These are phyloP conservation scores for Massariosphaeria phaeospora DNA, from an alignment of 495 filamentous ascomycete genomes.

Conservation along the genomic window DNA sequence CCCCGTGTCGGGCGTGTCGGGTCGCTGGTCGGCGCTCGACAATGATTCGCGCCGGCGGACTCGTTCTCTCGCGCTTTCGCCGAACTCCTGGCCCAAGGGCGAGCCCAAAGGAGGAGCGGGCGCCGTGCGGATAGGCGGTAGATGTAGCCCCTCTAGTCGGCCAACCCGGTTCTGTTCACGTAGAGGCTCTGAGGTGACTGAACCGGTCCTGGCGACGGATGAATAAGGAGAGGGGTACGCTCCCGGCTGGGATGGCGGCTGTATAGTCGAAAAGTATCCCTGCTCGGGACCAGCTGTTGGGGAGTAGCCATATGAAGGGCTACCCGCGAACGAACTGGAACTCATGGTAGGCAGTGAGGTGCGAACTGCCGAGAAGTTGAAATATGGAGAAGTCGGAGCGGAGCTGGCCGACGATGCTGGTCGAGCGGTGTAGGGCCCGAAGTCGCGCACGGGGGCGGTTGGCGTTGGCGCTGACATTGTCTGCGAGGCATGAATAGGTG, in stretches of 20 bases:
- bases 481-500: slow-evolving; percentile 23
- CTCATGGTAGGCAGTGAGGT: slow-evolving; percentile 25
- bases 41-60: slow-evolving; percentile 23
- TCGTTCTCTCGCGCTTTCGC: slow-evolving; percentile 14
- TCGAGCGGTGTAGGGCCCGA: slow-evolving; percentile 19
- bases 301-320: slow-evolving; percentile 28
- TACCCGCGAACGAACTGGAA: slow-evolving; percentile 18
- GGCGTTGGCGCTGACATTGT: slow-evolving; percentile 21
- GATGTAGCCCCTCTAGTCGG: slow-evolving; percentile 21
- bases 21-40: slow-evolving; percentile 7
- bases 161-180: background rate
- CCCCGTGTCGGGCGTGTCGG: slow-evolving; percentile 28
- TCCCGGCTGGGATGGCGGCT: slow-evolving; percentile 25
- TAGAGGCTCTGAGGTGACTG: slow-evolving; percentile 16
- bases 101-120: slow-evolving; percentile 16
- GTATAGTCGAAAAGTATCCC: slow-evolving; percentile 25
- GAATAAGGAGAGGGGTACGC: slow-evolving; percentile 27
- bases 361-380: slow-evolving; percentile 24
- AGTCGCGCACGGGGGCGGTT: slow-evolving; percentile 19
- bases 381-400: slow-evolving; percentile 29
- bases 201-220: slow-evolving; percentile 16
- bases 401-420: slow-evolving; percentile 30
- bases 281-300: slow-evolving; percentile 25
- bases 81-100: slow-evolving; percentile 16
- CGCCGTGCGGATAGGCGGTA: slow-evolving; percentile 29